Conservation (phyloP, 352 stramenopile species). For the Pythium diclinum region DNA sequence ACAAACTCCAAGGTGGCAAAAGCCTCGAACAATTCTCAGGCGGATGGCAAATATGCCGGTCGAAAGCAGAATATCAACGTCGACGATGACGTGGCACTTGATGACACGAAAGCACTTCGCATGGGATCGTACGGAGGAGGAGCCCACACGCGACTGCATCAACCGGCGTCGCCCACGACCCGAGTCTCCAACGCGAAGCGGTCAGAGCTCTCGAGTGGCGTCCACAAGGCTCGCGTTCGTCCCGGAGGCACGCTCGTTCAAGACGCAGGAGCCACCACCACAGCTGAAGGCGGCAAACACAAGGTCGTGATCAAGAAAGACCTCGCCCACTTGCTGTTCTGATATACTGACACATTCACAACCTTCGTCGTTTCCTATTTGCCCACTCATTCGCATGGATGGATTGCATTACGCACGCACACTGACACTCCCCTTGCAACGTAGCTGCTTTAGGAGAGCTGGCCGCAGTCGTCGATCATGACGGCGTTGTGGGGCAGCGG, state of each 20-base stretch:
- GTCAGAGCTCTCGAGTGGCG: constrained; percentile 46
- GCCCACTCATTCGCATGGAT: neutral
- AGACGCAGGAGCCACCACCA: constrained; percentile 18
- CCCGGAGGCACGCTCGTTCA: constrained; percentile 31
- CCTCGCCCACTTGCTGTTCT: constrained; percentile 65
- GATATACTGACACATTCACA: constrained; percentile 13
- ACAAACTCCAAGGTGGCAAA: neutral
- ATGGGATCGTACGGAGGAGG: constrained; percentile 44
- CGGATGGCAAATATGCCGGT: neutral
- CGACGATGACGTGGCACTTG: neutral
- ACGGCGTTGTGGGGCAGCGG: constrained; percentile 60
- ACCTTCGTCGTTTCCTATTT: neutral
- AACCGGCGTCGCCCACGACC: constrained; percentile 32
- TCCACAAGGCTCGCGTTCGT: constrained; percentile 55
- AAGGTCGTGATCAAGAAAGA: constrained; percentile 62
- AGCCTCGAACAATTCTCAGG: neutral
- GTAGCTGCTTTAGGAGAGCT: constrained; percentile 30
- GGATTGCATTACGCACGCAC: neutral
- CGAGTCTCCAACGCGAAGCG: constrained; percentile 41
- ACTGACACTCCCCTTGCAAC: neutral
- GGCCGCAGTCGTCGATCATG: constrained; percentile 59
- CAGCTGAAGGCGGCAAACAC: constrained; percentile 39
- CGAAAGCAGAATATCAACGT: neutral
- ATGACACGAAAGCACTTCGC: constrained; percentile 28
- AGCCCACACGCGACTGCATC: constrained; percentile 33